These are phyloP conservation scores for Metarhizium album DNA, from an alignment of 2,329 filamentous ascomycete species.

Conservation along the genomic window DNA sequence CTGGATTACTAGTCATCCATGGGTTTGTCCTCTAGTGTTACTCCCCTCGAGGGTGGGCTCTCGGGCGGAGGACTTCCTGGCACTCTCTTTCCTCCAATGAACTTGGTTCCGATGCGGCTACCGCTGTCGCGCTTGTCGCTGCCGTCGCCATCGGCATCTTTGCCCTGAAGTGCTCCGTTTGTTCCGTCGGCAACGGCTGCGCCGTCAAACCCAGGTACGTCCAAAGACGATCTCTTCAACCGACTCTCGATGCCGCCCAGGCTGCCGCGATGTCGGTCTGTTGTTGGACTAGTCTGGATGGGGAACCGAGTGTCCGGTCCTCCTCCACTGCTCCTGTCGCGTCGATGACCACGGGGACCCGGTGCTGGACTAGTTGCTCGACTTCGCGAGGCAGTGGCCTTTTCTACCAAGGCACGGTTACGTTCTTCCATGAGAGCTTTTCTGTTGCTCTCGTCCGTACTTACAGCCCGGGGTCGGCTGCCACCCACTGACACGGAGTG, in stretches of 20 bases:
- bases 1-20: slow-evolving; percentile 35
- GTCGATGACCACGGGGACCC: slow-evolving; percentile 52
- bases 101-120: slow-evolving; percentile 30
- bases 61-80: slow-evolving; percentile 21
- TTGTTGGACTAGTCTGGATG: slow-evolving; percentile 57
- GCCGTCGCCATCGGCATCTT: slow-evolving; percentile 14
- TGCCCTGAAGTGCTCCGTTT: slow-evolving; percentile 28
- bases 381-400: slow-evolving; percentile 52
- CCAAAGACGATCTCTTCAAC: slow-evolving; percentile 59
- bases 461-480: slow-evolving; percentile 72
- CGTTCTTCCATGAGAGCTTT: slow-evolving; percentile 91
- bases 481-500: slow-evolving; percentile 47
- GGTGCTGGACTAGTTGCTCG: slow-evolving; percentile 66
- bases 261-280: slow-evolving; percentile 39
- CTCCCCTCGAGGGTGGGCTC: slow-evolving; percentile 25
- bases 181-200: slow-evolving; percentile 28
- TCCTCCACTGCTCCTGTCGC: slow-evolving; percentile 67
- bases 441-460: slow-evolving; percentile 90
- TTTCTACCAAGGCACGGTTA: slow-evolving; percentile 67
- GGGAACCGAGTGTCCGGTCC: slow-evolving; percentile 74
- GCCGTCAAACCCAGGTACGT: slow-evolving; percentile 57
- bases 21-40: slow-evolving; percentile 40
- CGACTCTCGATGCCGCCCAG: slow-evolving; percentile 32
- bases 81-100: slow-evolving; percentile 40
- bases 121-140: slow-evolving; percentile 54